A percentile compares a stretch with the other conserved stretches of the same genome.
phyloP scores from a whole-genome alignment of 148 eudicot genomes.

The Cornus controversa region DNA sequence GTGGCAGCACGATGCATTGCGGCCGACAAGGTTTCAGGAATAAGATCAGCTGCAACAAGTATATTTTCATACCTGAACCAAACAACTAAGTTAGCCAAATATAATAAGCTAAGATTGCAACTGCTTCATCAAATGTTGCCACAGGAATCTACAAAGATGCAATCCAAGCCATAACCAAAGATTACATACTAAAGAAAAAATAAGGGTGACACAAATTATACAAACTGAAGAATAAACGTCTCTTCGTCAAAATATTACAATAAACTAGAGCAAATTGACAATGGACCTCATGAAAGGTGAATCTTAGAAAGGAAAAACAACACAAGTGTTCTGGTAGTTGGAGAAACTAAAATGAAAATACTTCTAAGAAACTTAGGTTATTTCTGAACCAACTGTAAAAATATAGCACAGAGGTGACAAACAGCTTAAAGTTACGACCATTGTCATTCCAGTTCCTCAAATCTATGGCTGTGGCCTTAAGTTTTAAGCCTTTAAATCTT shows the following conservation, averaged over 20 bases:
- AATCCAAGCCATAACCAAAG: neutral
- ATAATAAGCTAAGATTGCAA: neutral
- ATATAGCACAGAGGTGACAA: neutral
- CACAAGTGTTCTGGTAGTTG: neutral
- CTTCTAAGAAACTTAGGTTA: neutral
- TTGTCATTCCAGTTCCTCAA: no score
- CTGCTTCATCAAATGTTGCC: neutral
- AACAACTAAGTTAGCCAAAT: neutral
- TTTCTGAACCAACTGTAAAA: neutral
- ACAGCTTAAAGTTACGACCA: no score
- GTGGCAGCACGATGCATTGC: conserved; percentile 69
- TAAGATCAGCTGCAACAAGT: conserved; percentile 77
- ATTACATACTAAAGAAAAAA: neutral
- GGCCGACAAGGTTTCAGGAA: conserved; percentile 86
- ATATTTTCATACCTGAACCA: conserved; percentile 84
- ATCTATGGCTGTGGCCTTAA: no score
- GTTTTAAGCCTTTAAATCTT: no score
- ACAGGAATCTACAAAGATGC: neutral
- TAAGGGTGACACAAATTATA: neutral
- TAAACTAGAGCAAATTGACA: neutral
- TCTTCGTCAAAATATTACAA: neutral
- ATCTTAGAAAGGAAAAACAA: neutral
- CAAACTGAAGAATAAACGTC: no score
- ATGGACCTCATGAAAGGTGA: neutral
- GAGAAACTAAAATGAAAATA: neutral